These are phyloP conservation scores for Scheffersomyces coipomensis DNA, from an alignment of 805 yeast species.

Conservation along the genomic window DNA sequence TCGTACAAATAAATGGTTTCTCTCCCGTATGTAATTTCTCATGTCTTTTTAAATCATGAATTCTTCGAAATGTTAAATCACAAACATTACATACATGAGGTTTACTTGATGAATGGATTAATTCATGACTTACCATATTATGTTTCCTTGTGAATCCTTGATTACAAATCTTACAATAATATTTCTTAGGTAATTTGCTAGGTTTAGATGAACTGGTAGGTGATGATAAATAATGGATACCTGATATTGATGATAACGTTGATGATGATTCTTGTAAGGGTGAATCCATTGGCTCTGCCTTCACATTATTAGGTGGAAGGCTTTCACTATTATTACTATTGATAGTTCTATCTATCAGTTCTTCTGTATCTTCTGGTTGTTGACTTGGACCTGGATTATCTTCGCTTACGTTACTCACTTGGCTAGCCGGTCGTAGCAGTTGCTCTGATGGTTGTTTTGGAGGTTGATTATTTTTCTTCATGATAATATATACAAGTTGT, in stretches of 20 bases:
- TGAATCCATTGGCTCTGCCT: too few species aligned
- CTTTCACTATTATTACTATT: too few species aligned
- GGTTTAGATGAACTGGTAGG: slow-evolving; percentile 1
- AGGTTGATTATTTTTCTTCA: too few species aligned
- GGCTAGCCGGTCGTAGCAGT: too few species aligned
- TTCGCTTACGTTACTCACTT: too few species aligned
- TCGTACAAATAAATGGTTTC: slow-evolving; percentile 60
- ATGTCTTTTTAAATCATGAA: slow-evolving; percentile 77
- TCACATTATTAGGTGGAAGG: too few species aligned
- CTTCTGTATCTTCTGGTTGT: too few species aligned
- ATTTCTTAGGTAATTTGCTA: slow-evolving; percentile 28
- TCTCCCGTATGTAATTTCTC: slow-evolving; percentile 75
- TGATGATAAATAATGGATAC: neutral
- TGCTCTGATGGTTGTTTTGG: too few species aligned
- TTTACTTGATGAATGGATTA: slow-evolving; percentile 64
- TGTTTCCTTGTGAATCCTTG: slow-evolving; percentile 71
- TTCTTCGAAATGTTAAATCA: slow-evolving; percentile 60
- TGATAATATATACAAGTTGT: too few species aligned
- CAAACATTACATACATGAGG: slow-evolving; percentile 67
- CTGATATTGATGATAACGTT: neutral
- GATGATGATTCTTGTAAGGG: too few species aligned
- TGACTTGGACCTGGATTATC: too few species aligned
- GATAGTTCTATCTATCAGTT: too few species aligned
- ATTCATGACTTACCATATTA: slow-evolving; percentile 68
- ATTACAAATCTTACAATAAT: slow-evolving; percentile 57